Evolutionary conservation across 345 rosid species (phyloP), one percentile per base, ranked within the genome.

Genomic region (Populus euphratica): DNA sequence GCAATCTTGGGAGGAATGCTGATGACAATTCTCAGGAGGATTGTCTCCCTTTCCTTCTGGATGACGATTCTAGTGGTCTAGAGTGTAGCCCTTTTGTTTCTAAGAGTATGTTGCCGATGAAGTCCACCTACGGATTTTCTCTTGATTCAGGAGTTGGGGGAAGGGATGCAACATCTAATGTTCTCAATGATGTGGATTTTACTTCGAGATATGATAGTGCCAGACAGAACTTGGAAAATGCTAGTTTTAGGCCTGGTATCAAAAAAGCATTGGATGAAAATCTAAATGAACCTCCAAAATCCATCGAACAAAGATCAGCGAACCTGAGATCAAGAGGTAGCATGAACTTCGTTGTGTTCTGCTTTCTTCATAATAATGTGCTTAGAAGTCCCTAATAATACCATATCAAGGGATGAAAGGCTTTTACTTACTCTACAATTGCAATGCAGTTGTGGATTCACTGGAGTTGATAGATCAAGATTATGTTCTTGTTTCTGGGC

Each of bases 381-480:
- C 35, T 12, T 74, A 27, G 29, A 38, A 27, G 65, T 72, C 70
- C 67, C 67, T 52, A 41, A 66, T 39, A 3, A 23, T 70, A 35
- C 61, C 69, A 44, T 74, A 25, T 64, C 18, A 38, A 69, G 70
- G 36, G 27, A 16, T 63, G 27, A 35, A 49, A 72, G 76, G 41
- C 61, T 64, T 63, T 54, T 5, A 62, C 66, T 69, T 73, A 6
- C 36, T 71, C 27, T 72, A 74, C 65, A 23, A 70, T 68, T 64
- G 47, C 69, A 70, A 18, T 76, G 68, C 87, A 92, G 98, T 85
- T 69, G 87, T 82, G 54, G 95, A 93, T 79, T 91, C 92, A 39
- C 78, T 87, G 84, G 99, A 93, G 86, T 81, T 86, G 80, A 89
- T 91, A 77, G 98, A 94, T 86, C 97, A 90, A 83, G 99, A 96